Evolutionary conservation across 1,139 yeast species (phyloP), one percentile per base, ranked within the genome.

Genomic region (Spathaspora sp.): DNA sequence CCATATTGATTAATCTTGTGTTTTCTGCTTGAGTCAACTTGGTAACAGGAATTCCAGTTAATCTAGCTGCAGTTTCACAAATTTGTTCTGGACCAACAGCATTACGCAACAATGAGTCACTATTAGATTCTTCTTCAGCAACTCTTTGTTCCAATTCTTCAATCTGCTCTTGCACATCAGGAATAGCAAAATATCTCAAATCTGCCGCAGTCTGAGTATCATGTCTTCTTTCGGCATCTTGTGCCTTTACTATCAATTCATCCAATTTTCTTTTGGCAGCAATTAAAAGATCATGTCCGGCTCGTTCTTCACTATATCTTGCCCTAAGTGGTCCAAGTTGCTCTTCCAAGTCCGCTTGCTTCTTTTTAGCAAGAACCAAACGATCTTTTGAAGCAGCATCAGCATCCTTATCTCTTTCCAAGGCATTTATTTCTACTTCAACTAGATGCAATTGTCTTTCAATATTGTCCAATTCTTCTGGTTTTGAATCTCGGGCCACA

Each of bases 21-120:
- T 93, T 93, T 68, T 93, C 99, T 26, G 97, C 95, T 70, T 90
- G 97, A 3, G 96, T 87, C 60, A 93, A 79, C 69, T 93, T 93
- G 54, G 87, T 81, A n/a, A 93, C 98, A n/a, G 99, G 99, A 51
- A 93, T 91, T 63, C 99, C 99, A 10, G 99, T 93, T 57, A 95
- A 78, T 63, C 96, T 81, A 2, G 99, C 98, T 25, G 97, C 97
- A 26, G 98, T 93, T 67, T 93, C 98, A 26, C 97, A 89, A 57
- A 93, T 95, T 56, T 90, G 91, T 50, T 93, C 98, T 17, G 95
- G 74, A 47, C 93, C 93, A 47, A 93, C 99, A 46, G 89, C 93
- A 63, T 93, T 95, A 58, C 82, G 86, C 51, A 89, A 80, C 77
- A 93, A 72, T 16, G 84, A 72, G 47, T 84, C 84, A 38, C 81